Conservation (phyloP, 2,329 filamentous ascomycete genomes). For the Aspergillus candidus region DNA sequence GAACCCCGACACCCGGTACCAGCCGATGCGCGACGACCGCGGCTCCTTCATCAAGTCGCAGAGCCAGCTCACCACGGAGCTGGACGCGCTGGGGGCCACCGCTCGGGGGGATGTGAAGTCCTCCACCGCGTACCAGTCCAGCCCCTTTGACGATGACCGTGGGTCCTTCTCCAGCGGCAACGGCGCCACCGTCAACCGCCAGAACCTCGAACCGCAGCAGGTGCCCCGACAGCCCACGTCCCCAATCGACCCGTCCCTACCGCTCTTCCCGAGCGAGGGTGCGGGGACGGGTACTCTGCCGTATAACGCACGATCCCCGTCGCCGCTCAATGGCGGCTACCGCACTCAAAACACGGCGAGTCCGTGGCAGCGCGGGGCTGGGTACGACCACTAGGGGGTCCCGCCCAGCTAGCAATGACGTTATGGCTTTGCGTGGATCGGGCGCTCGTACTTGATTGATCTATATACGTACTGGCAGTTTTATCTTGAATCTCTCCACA, state of each 20-base stretch:
- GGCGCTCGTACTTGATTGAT: conserved; percentile 20
- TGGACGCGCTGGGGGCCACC: conserved; percentile 83
- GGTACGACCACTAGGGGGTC: conserved; percentile 51
- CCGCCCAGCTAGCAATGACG: conserved; percentile 32
- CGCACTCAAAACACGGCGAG: conserved; percentile 50
- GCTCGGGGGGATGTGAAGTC: conserved; percentile 71
- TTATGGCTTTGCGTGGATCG: conserved; percentile 32
- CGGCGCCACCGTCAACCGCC: conserved; percentile 45
- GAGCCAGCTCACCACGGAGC: conserved; percentile 75
- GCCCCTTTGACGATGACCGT: conserved; percentile 63
- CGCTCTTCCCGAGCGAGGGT: conserved; percentile 42
- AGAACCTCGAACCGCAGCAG: conserved; percentile 34
- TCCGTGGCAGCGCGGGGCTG: conserved; percentile 61
- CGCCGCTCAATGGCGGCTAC: conserved; percentile 31
- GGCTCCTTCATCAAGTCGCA: conserved; percentile 97
- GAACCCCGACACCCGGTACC: conserved; percentile 91
- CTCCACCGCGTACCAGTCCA: conserved; percentile 54
- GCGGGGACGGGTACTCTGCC: conserved; percentile 34
- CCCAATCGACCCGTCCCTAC: conserved; percentile 43
- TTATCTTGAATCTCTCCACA: conserved; percentile 6
- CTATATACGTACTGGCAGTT: not conserved
- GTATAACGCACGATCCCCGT: conserved; percentile 30
- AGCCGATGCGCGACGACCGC: conserved; percentile 93
- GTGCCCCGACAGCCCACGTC: conserved; percentile 32
- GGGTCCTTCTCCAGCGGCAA: conserved; percentile 56